A percentile compares a stretch with the other conserved stretches of the same genome.
Evolutionary conservation across 257 asterid species (phyloP).

Genomic region (Salvia miltiorrhiza): DNA sequence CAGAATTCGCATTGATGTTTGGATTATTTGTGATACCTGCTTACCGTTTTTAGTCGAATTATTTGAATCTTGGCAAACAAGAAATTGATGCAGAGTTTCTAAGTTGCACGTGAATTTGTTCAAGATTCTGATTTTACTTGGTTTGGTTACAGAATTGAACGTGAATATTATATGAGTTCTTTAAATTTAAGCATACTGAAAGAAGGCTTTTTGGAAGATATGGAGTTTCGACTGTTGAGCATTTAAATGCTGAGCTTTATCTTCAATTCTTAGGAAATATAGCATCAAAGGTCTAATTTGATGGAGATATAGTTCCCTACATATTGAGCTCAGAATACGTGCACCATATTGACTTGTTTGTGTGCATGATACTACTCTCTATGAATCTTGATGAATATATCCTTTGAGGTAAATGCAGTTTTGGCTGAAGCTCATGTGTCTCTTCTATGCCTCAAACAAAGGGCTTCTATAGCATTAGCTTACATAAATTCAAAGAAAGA

Average conservation of each 20-base stretch:
- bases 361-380: not conserved
- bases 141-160: not conserved
- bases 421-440: not conserved
- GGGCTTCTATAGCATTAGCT: not conserved
- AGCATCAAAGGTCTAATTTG: not conserved
- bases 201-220: not conserved
- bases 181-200: not conserved
- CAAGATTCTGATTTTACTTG: constrained; percentile 14
- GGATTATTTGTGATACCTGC: not conserved
- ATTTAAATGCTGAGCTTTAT: not conserved
- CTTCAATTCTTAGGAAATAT: not conserved
- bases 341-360: not conserved
- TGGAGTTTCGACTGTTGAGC: not conserved
- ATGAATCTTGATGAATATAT: not conserved
- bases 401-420: not conserved
- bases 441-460: not conserved
- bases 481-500: not conserved
- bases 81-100: constrained; percentile 1
- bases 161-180: too few relatives aligned
- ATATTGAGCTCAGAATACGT: not conserved
- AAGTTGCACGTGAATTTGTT: constrained; percentile 1
- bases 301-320: not conserved
- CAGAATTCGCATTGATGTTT: not conserved
- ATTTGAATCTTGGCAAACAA: not conserved
- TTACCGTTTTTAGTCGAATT: not conserved